Base-by-base conservation (phyloP, 106 monocot genomes). In the Platanthera guangdongensis region DNA sequence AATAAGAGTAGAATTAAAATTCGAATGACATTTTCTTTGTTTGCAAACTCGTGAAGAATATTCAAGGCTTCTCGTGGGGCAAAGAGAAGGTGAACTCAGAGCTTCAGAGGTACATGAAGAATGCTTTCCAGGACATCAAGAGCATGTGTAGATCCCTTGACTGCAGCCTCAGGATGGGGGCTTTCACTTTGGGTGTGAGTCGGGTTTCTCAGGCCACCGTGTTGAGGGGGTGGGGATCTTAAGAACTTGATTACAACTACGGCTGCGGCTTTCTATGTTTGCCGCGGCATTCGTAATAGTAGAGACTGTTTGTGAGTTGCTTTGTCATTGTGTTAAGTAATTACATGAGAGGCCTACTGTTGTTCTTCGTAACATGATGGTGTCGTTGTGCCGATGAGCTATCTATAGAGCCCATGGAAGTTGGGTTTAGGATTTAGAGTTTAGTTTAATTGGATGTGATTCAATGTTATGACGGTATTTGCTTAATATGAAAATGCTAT, bases 41-140 rank as follows among this genome's bases (percentile, higher is more conserved):
- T 19, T 74, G 51, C 3, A 5, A 11, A 32, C 32, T 78, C 32
- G 48, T 75, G 71, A 71, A 95, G 95, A 95, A 95, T 79, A 95
- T 95, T 48, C 95, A 95, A 90, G 95, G 95, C 32, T 95, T 92
- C 81, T 87, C 90, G 95, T 95, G 95, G 95, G 90, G 89, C 53
- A 92, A 95, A 75, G 92, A 90, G 8, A 93, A 90, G 80, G 95
- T 95, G 52, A 95, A 93, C 53, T 51, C 48, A 51, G 92, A 92
- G 83, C 88, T 95, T 8, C 74, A 87, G 30, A 90, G 82, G 76
- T 93, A 95, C 79, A 93, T 95, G 95, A 82, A 47, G 28, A 79
- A 63, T 25, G 85, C 90, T 16, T 95, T 93, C 70, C 77, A 76
- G 21, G 82, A 89, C 51, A 87, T 95, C 39, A 95, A 95, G 82